phyloP scores from a whole-genome alignment of 495 filamentous ascomycete species.

The Penicillium cinerascens region DNA sequence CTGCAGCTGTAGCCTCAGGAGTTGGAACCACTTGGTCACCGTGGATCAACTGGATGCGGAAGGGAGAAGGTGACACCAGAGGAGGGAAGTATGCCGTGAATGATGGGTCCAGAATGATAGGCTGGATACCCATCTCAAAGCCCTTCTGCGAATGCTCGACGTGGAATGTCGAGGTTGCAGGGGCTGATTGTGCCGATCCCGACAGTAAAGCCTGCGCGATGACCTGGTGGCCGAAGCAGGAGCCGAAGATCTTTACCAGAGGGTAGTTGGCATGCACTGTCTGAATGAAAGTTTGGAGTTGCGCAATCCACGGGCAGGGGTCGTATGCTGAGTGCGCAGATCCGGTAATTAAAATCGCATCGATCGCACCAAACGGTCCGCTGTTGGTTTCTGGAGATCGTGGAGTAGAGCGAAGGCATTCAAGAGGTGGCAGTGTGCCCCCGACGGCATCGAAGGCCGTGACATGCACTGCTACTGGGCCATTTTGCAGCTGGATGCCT shows the following conservation, averaged over 20 bases:
- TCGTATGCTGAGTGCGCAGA: conserved; percentile 36
- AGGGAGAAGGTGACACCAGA: conserved; percentile 8
- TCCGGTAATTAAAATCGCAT: conserved; percentile 42
- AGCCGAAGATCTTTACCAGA: conserved; percentile 44
- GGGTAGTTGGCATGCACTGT: conserved; percentile 37
- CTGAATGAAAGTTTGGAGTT: conserved; percentile 28
- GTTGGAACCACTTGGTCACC: conserved; percentile 32
- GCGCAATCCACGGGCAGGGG: conserved; percentile 32
- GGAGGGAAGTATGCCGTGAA: conserved; percentile 31
- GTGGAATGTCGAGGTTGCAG: conserved; percentile 11
- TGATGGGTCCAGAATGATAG: conserved; percentile 24
- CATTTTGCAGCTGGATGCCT: conserved; percentile 7
- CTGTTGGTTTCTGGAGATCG: conserved; percentile 5
- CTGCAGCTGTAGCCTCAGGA: conserved; percentile 3
- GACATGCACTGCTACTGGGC: conserved; percentile 25
- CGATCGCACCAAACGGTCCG: conserved; percentile 22
- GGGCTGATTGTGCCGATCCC: background rate
- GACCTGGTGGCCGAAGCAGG: conserved; percentile 50
- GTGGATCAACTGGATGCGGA: conserved; percentile 34
- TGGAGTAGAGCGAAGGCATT: conserved; percentile 22
- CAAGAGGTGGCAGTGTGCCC: conserved; percentile 27
- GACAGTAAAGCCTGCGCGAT: conserved; percentile 40
- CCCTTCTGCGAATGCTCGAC: conserved; percentile 27
- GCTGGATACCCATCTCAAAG: conserved; percentile 38
- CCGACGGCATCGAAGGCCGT: conserved; percentile 41